Conservation (phyloP, 495 filamentous ascomycete genomes). For the Friedmanniomyces endolithicus region DNA sequence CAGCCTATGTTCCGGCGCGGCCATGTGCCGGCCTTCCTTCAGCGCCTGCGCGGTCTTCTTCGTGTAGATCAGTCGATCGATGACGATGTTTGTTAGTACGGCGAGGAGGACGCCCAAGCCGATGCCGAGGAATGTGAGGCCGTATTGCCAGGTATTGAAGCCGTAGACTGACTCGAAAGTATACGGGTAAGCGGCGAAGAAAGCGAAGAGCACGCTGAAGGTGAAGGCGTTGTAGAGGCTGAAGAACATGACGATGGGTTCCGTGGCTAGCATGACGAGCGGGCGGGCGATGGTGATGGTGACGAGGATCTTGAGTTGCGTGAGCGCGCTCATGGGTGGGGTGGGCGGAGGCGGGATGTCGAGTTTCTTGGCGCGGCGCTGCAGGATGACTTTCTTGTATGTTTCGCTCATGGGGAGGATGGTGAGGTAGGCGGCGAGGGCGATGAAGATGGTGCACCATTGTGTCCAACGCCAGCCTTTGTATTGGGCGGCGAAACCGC, state of each 20-base stretch:
- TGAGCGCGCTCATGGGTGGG: constrained; percentile 12
- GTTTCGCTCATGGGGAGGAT: constrained; percentile 30
- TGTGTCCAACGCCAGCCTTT: constrained; percentile 31
- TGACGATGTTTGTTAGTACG: constrained; percentile 32
- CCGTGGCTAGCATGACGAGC: constrained; percentile 29
- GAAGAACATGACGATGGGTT: constrained; percentile 40
- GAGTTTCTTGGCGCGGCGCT: constrained; percentile 25
- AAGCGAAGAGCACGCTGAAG: constrained; percentile 43
- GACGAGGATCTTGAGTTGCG: constrained; percentile 26
- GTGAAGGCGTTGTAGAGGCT: constrained; percentile 41
- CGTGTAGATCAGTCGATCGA: constrained; percentile 28
- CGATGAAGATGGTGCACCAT: constrained; percentile 30
- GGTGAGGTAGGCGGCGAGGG: constrained; percentile 24
- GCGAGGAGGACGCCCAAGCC: constrained; percentile 32
- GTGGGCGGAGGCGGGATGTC: constrained; percentile 19
- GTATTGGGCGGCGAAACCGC: constrained; percentile 31
- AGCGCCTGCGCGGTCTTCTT: constrained; percentile 30
- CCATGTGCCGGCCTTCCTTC: constrained; percentile 20
- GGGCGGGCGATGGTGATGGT: constrained; percentile 31
- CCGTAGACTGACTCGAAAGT: constrained; percentile 38
- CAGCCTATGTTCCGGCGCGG: constrained; percentile 35
- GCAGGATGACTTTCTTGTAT: constrained; percentile 28
- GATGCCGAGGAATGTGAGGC: constrained; percentile 41
- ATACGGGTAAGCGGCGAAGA: constrained; percentile 45
- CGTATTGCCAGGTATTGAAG: constrained; percentile 37